Conservation (phyloP, 495 filamentous ascomycete genomes). For the Penicillium chermesinum region DNA sequence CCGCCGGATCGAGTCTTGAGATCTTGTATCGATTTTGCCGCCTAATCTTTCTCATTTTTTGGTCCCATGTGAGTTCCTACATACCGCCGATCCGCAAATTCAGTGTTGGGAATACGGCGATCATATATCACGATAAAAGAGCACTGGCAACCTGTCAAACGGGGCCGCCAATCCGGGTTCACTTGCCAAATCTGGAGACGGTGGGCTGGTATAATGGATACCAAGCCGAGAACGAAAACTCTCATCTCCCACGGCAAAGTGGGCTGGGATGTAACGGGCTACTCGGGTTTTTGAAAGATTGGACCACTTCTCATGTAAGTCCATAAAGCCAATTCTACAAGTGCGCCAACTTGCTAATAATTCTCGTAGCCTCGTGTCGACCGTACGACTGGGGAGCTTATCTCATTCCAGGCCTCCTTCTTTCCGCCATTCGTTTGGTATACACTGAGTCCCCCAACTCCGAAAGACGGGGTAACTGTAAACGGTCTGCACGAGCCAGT, state of each 20-base stretch:
- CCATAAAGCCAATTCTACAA: background rate
- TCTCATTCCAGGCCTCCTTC: constrained; percentile 59
- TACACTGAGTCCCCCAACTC: constrained; percentile 46
- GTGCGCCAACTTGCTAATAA: background rate
- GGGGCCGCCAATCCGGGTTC: constrained; percentile 58
- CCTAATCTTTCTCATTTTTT: constrained; percentile 39
- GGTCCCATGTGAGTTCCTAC: constrained; percentile 49
- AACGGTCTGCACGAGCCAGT: constrained; percentile 41
- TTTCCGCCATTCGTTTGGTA: constrained; percentile 60
- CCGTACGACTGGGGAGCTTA: constrained; percentile 52
- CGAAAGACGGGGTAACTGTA: background rate
- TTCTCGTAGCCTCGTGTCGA: constrained; percentile 49
- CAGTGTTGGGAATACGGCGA: constrained; percentile 59
- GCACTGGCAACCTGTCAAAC: constrained; percentile 63
- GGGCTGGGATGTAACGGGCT: constrained; percentile 49
- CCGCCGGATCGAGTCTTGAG: constrained; percentile 33
- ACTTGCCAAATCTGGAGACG: constrained; percentile 55
- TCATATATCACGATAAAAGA: constrained; percentile 60
- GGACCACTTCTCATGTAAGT: constrained; percentile 57
- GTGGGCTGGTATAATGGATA: constrained; percentile 62
- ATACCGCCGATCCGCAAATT: constrained; percentile 55
- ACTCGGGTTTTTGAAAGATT: constrained; percentile 55
- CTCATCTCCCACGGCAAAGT: background rate
- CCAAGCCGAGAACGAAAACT: constrained; percentile 28
- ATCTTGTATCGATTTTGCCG: constrained; percentile 45